phyloP scores from a whole-genome alignment of 371 early-diverging fungal species.

The Ordospora pajunii region DNA sequence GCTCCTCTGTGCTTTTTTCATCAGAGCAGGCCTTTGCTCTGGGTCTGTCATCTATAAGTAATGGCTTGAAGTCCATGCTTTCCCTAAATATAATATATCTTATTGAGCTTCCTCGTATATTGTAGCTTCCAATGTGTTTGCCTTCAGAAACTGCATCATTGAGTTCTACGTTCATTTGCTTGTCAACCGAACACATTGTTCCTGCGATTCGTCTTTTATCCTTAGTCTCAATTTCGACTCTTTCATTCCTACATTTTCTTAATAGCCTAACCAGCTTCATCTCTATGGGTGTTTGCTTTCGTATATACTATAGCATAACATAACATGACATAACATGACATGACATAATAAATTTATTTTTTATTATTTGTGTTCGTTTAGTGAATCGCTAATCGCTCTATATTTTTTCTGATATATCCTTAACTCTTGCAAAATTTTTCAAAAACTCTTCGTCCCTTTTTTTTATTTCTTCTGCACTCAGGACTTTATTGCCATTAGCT shows the following conservation, averaged over 20 bases:
- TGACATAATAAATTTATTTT: too few species aligned
- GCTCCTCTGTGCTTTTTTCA: not conserved
- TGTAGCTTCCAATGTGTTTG: not conserved
- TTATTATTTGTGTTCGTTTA: too few species aligned
- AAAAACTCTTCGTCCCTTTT: too few species aligned
- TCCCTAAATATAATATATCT: conserved; percentile 17
- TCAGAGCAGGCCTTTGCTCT: not conserved
- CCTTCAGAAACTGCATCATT: not conserved
- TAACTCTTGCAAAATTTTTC: too few species aligned
- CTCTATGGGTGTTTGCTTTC: not conserved
- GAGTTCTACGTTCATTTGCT: conserved; percentile 2
- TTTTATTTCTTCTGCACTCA: too few species aligned
- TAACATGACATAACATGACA: too few species aligned
- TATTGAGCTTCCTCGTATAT: not conserved
- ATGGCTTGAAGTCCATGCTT: not conserved
- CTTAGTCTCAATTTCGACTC: conserved; percentile 13
- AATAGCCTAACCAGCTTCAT: conserved; percentile 6
- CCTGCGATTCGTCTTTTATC: not conserved
- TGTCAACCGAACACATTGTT: not conserved
- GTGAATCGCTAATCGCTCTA: too few species aligned
- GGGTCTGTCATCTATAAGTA: not conserved
- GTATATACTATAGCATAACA: too few species aligned
- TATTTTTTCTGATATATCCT: too few species aligned
- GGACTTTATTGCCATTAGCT: too few species aligned
- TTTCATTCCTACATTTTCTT: not conserved